These are phyloP conservation scores for Cucumis melo DNA, from an alignment of 306 rosid genomes.

Conservation along the genomic window DNA sequence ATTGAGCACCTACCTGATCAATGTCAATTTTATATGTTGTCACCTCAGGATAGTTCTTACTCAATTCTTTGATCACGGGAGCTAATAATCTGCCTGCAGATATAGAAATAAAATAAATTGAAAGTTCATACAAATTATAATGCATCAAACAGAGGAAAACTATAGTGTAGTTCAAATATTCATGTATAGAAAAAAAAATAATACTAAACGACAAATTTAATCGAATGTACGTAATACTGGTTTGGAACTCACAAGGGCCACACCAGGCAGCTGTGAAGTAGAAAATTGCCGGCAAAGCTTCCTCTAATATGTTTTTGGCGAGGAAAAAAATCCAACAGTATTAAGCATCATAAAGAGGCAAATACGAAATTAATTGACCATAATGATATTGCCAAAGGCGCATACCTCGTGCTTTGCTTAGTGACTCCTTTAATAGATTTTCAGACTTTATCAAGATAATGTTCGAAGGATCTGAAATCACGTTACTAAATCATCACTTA, in stretches of 20 bases:
- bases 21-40: constrained; percentile 74
- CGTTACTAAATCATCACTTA: background rate
- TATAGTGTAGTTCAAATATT: background rate
- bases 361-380: background rate
- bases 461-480: constrained; percentile 39
- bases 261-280: constrained; percentile 91
- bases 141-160: background rate
- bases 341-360: background rate
- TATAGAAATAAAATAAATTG: background rate
- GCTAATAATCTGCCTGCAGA: constrained; percentile 58
- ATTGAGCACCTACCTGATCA: constrained; percentile 41
- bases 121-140: background rate
- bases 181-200: background rate
- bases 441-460: constrained; percentile 39
- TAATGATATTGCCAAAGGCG: background rate
- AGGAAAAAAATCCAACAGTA: constrained; percentile 4
- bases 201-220: background rate
- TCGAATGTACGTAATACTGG: background rate
- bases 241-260: constrained; percentile 70
- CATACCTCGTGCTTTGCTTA: constrained; percentile 37
- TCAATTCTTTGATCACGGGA: constrained; percentile 50
- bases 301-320: constrained; percentile 22
- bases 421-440: constrained; percentile 31
- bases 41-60: constrained; percentile 54
- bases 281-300: constrained; percentile 54